Base-by-base conservation (phyloP, 441 rosid genomes). In the Mallotus repandus region DNA sequence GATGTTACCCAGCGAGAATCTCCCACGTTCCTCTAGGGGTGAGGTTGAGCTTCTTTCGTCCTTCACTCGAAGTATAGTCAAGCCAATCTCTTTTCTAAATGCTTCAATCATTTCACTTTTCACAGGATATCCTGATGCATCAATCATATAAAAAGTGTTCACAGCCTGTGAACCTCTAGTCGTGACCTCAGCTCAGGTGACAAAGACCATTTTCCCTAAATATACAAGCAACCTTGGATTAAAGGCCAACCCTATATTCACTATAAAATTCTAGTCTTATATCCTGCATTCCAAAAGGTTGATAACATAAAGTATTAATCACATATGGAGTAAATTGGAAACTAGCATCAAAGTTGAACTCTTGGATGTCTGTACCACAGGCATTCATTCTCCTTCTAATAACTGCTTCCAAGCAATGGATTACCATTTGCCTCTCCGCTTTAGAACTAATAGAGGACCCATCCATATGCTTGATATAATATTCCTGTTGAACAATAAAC, bases 191-290 rank as follows among this genome's bases (percentile, higher is more conserved):
- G 99, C 98, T 66, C 87, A 88, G 43, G 91, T 88, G 58, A 96
- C 98, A 83, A 9, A 96, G 95, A 56, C 98, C 96, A 8, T 96
- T 91, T 77, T 96, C 99, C 76, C 99, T 87, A 38, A 96, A 90
- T 29, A 96, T 94, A 56, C 98, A 93, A 59, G 98, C 86, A 38
- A 87, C 94, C 46, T 96, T 97, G 0, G 98, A 91, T 54, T 93
- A 80, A 68, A 96, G 95, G 60, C 99, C 98, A 15, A 80, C 89
- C 76, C 97, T 81, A 78, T 93, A 97, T 49, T 91, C 93, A 6
- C 91, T 74, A 64, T 97, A 90, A 66, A 96, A 87, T 79, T 96
- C 97, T 68, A 93, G 83, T 73, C 89, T 88, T 73, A 93, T 80
- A 19, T 98, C 99, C 99, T 96, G 87, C 74, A 74, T 35, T 6